Percentiles rank a stretch among this genome's conserved stretches.
Conservation (phyloP, 352 stramenopile genomes). For the Globisporangium spiculum region DNA sequence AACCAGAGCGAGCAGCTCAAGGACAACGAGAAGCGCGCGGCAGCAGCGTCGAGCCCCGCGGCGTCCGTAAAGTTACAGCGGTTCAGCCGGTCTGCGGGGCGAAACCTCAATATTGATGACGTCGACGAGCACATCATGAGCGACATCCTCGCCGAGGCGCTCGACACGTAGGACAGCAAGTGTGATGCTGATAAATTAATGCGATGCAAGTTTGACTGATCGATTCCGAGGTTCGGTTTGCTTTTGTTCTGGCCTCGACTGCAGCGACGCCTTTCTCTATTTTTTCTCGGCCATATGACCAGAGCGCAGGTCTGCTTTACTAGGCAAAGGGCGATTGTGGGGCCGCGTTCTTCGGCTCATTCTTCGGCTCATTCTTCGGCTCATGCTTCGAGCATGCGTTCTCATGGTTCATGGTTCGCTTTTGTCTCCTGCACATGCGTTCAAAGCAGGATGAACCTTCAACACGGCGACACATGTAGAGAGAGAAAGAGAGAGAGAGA, state of each 20-base stretch:
- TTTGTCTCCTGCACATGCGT: too few species aligned
- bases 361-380: too few species aligned
- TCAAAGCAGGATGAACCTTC: too few species aligned
- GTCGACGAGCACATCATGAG: slow-evolving; percentile 68
- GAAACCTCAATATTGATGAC: slow-evolving; percentile 50
- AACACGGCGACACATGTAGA: too few species aligned
- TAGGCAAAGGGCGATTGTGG: too few species aligned
- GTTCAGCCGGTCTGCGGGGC: slow-evolving; percentile 10
- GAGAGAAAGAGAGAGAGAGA: too few species aligned
- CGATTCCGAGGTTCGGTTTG: neutral
- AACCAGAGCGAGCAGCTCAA: slow-evolving; percentile 9
- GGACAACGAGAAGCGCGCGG: slow-evolving; percentile 1
- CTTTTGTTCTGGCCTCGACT: neutral
- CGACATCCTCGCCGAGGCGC: slow-evolving; percentile 41
- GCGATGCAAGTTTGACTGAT: neutral
- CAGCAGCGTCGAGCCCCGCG: slow-evolving; percentile 5
- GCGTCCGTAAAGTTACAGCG: slow-evolving; percentile 8
- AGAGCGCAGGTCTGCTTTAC: too few species aligned
- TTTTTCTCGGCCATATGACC: too few species aligned
- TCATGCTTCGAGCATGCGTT: too few species aligned
- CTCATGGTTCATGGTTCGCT: too few species aligned
- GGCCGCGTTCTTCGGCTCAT: too few species aligned
- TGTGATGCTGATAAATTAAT: neutral
- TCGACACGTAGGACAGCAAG: slow-evolving; percentile 8
- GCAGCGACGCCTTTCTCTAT: too few species aligned